Percentiles rank a stretch among this genome's conserved stretches.
These are phyloP conservation scores for Chlorociboria aeruginascens DNA, from an alignment of 495 filamentous ascomycete species.

Conservation along the genomic window DNA sequence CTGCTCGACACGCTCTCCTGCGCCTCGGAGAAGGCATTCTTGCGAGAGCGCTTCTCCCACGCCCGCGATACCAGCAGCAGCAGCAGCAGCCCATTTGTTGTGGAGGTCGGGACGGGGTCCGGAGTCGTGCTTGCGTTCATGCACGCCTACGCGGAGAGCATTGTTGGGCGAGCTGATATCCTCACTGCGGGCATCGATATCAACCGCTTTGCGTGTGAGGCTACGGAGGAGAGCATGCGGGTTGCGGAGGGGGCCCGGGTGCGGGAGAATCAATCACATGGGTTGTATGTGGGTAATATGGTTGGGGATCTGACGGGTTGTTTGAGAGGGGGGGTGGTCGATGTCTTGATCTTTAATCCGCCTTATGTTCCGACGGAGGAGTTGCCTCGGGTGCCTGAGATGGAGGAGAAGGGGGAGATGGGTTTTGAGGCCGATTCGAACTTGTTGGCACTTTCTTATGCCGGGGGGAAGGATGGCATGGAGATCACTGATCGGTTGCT, in stretches of 20 bases:
- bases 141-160: slow-evolving; percentile 54
- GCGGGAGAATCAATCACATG: slow-evolving; percentile 30
- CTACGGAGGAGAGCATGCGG: slow-evolving; percentile 9
- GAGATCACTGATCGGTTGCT: slow-evolving; percentile 75
- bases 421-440: slow-evolving; percentile 43
- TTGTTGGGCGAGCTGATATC: slow-evolving; percentile 63
- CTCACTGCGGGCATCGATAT: slow-evolving; percentile 69
- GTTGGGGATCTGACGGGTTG: slow-evolving; percentile 53
- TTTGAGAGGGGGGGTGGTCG: slow-evolving; percentile 45
- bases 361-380: slow-evolving; percentile 82
- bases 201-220: slow-evolving; percentile 57
- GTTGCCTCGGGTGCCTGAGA: slow-evolving; percentile 40
- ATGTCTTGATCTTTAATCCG: slow-evolving; percentile 90
- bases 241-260: slow-evolving; percentile 33
- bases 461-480: slow-evolving; percentile 84
- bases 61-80: no score
- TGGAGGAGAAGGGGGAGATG: slow-evolving; percentile 11
- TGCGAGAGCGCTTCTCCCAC: slow-evolving; percentile 55
- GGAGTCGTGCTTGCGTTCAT: slow-evolving; percentile 84
- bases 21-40: slow-evolving; percentile 55
- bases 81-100: no score
- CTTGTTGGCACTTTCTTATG: slow-evolving; percentile 77
- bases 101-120: slow-evolving; percentile 87
- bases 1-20: slow-evolving; percentile 86
- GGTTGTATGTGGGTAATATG: slow-evolving; percentile 45